Percentiles rank a stretch among this genome's conserved stretches.
Evolutionary conservation across 140 eudicot species (phyloP).

Genomic region (Erigeron philadelphicus): DNA sequence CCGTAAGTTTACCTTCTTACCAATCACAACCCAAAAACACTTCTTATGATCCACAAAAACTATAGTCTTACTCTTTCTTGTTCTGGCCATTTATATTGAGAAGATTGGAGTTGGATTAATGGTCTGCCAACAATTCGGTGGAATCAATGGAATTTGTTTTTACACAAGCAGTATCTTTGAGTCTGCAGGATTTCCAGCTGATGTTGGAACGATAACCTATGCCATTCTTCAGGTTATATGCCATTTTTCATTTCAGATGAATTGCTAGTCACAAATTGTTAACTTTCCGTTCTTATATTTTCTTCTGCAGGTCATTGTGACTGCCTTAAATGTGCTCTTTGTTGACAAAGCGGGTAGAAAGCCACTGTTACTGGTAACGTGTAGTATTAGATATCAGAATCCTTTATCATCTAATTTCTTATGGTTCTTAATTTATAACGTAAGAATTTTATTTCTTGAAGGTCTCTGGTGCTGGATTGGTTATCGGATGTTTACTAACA

Average conservation of each 20-base stretch:
- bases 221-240: slow-evolving; percentile 55
- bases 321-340: slow-evolving; percentile 64
- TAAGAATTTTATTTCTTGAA: slow-evolving; percentile 19
- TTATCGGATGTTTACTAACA: slow-evolving; percentile 57
- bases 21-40: neutral
- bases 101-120: slow-evolving; percentile 80
- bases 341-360: slow-evolving; percentile 89
- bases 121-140: slow-evolving; percentile 89
- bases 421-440: neutral
- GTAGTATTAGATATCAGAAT: slow-evolving; percentile 13
- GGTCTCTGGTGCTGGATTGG: slow-evolving; percentile 82
- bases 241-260: neutral
- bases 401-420: neutral
- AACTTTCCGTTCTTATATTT: neutral
- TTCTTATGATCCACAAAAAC: neutral
- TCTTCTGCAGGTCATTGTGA: slow-evolving; percentile 55
- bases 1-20: slow-evolving; percentile 37
- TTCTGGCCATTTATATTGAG: slow-evolving; percentile 14
- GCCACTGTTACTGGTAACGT: slow-evolving; percentile 75
- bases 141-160: slow-evolving; percentile 81
- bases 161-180: slow-evolving; percentile 80
- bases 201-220: slow-evolving; percentile 59
- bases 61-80: neutral
- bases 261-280: slow-evolving; percentile 5
- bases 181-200: slow-evolving; percentile 75